Conservation (phyloP, 148 eudicot species). For the Camellia granthamiana region DNA sequence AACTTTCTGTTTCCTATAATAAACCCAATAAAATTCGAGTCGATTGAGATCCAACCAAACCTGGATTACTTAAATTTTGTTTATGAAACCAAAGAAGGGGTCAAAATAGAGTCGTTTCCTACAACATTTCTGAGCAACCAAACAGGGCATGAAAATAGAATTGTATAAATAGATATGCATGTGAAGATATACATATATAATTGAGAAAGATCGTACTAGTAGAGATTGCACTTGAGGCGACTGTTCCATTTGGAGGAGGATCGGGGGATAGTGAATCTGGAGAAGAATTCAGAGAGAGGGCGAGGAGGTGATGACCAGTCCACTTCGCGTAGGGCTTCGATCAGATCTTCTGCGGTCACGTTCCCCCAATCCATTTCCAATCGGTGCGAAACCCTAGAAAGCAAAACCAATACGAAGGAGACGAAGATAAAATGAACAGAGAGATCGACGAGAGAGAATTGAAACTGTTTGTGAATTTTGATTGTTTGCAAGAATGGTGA, state of each 20-base stretch:
- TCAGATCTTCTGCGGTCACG: conserved; percentile 85
- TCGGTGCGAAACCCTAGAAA: conserved; percentile 7
- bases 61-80: neutral
- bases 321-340: conserved; percentile 80
- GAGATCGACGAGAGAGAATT: neutral
- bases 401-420: neutral
- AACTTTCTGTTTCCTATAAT: no score
- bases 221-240: conserved; percentile 95
- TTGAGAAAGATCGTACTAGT: conserved; percentile 54
- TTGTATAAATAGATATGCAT: neutral
- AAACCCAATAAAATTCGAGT: no score
- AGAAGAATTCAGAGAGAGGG: conserved; percentile 75
- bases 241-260: conserved; percentile 75
- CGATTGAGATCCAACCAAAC: no score
- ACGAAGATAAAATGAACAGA: neutral
- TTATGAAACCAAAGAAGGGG: neutral
- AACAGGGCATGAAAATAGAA: neutral
- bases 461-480: neutral
- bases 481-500: no score
- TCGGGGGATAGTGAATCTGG: conserved; percentile 79
- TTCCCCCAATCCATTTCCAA: conserved; percentile 77
- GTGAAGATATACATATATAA: neutral
- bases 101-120: neutral
- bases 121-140: neutral
- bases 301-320: conserved; percentile 98